Base-by-base conservation (phyloP, 306 rosid species). In the Cucumis sativus region DNA sequence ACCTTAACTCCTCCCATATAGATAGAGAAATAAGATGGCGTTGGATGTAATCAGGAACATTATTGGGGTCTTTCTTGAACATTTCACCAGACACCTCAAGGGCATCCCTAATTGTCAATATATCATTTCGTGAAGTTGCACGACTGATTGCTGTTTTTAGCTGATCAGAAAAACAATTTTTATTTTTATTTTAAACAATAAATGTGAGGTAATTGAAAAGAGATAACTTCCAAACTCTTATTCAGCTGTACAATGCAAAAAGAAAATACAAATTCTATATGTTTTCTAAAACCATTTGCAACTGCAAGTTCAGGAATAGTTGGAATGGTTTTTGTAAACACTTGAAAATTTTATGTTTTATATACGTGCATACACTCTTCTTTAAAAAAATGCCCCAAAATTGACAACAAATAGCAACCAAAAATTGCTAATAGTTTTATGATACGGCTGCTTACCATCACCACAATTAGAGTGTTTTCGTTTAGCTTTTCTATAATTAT, bases 1-100 rank as follows among this genome's bases (percentile, higher is more conserved):
- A 95, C 99, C 99, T 91, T 82, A 91, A 75, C 75, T 95, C 97
- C 90, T 92, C 99, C 99, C 99, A 92, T 79, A 92, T 92, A 63
- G 99, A 91, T 76, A 95, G 76, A 81, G 97, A 92, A 73, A 95
- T 86, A 83, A 95, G 99, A 89, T 95, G 97, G 37, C 97, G 97
- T 80, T 92, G 96, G 83, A 92, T 86, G 78, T 87, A 89, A 84
- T 95, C 99, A 1, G 90, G 79, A 80, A 92, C 97, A 82, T 91
- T 92, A 80, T 86, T 88, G n/a, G 82, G 88, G 83, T 95, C 99
- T 83, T 87, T 95, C 87, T 95, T 95, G 80, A 79, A 89, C 93
- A 92, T 89, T 78, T 92, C 97, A 77, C 97, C 94, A 56, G 97
- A 95, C 77, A 95, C 99, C 87, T 92, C 99, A 87, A 92, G 94